Percentiles rank a stretch among this genome's conserved stretches.
Conservation (phyloP, 192 early-diverging fungal species). For the Oehlia diaphana region DNA sequence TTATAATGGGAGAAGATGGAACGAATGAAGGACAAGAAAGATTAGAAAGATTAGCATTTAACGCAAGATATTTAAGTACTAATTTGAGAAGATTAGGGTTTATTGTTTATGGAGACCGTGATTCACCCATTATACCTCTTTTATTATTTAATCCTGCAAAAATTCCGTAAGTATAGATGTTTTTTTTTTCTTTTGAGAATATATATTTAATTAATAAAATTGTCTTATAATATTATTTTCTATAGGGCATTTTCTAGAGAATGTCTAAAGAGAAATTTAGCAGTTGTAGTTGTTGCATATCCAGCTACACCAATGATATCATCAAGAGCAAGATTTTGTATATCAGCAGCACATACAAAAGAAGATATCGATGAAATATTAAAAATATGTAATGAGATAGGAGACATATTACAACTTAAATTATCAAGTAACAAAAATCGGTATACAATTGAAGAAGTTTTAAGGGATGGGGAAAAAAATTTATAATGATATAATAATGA, state of each 20-base stretch:
- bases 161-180: slow-evolving; percentile 57
- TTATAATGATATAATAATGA: background rate
- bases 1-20: slow-evolving; percentile 92
- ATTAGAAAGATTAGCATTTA: slow-evolving; percentile 84
- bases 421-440: background rate
- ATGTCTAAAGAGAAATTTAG: slow-evolving; percentile 83
- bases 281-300: slow-evolving; percentile 95
- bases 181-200: background rate
- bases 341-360: slow-evolving; percentile 90
- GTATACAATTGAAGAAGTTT: slow-evolving; percentile 20
- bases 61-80: slow-evolving; percentile 80
- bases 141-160: slow-evolving; percentile 94
- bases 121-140: slow-evolving; percentile 89
- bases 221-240: background rate
- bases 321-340: slow-evolving; percentile 90
- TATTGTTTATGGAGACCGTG: slow-evolving; percentile 86
- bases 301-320: slow-evolving; percentile 98
- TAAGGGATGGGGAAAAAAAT: slow-evolving; percentile 17
- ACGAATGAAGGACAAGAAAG: slow-evolving; percentile 80
- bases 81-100: slow-evolving; percentile 87
- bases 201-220: background rate
- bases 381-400: slow-evolving; percentile 70
- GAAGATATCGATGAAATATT: slow-evolving; percentile 85
- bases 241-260: slow-evolving; percentile 88
- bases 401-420: slow-evolving; percentile 72